phyloP scores from a whole-genome alignment of 768 basidiomycete species.

The Saitozyma sp. region DNA sequence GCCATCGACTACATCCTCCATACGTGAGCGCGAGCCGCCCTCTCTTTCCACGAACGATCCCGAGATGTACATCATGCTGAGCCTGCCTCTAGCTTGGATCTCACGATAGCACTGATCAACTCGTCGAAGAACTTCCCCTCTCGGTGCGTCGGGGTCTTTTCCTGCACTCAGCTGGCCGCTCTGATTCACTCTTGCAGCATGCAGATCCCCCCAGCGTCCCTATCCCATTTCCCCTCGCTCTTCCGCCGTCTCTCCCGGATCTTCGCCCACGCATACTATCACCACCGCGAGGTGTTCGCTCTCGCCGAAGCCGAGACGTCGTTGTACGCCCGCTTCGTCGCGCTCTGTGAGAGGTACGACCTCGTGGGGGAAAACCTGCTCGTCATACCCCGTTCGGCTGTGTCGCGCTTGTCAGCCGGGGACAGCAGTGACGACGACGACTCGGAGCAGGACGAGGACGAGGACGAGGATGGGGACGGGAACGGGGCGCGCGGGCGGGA shows the following conservation, averaged over 20 bases:
- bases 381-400: conserved; percentile 54
- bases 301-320: conserved; percentile 69
- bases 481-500: conserved; percentile 6
- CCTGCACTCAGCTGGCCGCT: not conserved
- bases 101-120: conserved; percentile 85
- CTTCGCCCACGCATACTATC: conserved; percentile 94
- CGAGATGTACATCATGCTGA: conserved; percentile 42
- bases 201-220: conserved; percentile 74
- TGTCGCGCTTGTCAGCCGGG: conserved; percentile 1
- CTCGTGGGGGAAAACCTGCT: conserved; percentile 81
- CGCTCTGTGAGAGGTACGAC: conserved; percentile 74
- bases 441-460: conserved; percentile 20
- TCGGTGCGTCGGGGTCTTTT: conserved; percentile 59
- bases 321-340: conserved; percentile 84
- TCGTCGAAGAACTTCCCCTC: conserved; percentile 90
- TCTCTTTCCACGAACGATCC: not conserved
- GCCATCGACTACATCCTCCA: conserved; percentile 80
- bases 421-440: conserved; percentile 18
- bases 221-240: conserved; percentile 84
- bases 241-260: conserved; percentile 89
- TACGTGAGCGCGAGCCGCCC: conserved; percentile 38
- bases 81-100: conserved; percentile 78
- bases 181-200: conserved; percentile 58
- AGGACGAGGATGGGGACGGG: conserved; percentile 16
- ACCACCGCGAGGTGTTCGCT: conserved; percentile 87